Percentiles rank a stretch among this genome's conserved stretches.
Conservation (phyloP, 169 alveolate species). For the Babesia bigemina region DNA sequence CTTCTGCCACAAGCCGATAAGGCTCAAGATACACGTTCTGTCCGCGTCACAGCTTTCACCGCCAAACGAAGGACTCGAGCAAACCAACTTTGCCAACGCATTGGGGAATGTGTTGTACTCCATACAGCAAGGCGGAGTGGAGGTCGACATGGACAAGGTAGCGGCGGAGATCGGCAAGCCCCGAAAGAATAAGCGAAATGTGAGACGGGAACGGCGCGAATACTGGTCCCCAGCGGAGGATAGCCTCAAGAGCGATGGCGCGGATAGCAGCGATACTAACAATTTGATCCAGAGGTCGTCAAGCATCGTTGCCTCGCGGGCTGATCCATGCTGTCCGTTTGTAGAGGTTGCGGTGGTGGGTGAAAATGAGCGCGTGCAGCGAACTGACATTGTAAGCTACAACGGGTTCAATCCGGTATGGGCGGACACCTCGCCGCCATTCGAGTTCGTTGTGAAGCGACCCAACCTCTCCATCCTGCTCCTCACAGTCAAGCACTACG, state of each 20-base stretch:
- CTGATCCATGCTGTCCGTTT: conserved; percentile 52
- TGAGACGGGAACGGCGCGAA: conserved; percentile 4
- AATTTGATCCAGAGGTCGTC: conserved; percentile 39
- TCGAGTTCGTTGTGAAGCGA: conserved; percentile 34
- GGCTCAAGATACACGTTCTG: conserved; percentile 54
- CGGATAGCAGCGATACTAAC: conserved; percentile 4
- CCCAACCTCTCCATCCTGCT: conserved; percentile 60
- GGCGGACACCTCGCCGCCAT: conserved; percentile 65
- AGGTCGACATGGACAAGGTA: conserved; percentile 21
- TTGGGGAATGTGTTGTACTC: conserved; percentile 47
- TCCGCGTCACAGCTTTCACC: conserved; percentile 69
- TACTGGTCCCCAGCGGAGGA: not conserved
- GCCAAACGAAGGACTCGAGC: conserved; percentile 37
- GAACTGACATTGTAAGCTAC: conserved; percentile 50
- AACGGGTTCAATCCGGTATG: conserved; percentile 66
- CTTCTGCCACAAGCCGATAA: conserved; percentile 30
- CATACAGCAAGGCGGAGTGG: conserved; percentile 25
- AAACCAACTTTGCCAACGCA: conserved; percentile 42
- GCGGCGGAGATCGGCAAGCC: conserved; percentile 7
- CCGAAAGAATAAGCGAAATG: not conserved
- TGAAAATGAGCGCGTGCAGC: conserved; percentile 32
- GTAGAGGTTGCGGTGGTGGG: conserved; percentile 63
- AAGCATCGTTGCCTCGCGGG: not conserved
- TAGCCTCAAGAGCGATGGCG: conserved; percentile 30
- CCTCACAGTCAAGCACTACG: conserved; percentile 57